Evolutionary conservation across 2,329 filamentous ascomycete species (phyloP), one percentile per base, ranked within the genome.

Genomic region (Allantophomopsis lycopodina): DNA sequence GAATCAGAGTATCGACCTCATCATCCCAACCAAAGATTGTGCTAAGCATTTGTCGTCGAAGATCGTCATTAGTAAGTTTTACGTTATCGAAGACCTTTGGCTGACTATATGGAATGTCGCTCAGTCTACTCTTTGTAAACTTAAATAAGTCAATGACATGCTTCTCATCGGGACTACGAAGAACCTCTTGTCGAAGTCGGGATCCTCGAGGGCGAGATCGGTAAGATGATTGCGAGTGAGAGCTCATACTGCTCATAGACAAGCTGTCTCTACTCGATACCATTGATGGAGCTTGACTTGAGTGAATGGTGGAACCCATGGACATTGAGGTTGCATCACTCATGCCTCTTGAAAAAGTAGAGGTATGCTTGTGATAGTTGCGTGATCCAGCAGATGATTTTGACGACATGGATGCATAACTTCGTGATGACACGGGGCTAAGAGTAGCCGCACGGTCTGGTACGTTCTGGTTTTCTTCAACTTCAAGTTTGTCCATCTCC

Each of bases 11-110:
- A 35, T 86, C 73, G 32, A 89, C 78, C 49, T 94, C 85, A 40
- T 79, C 79, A 39, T 89, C 79, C 88, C 91, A 98, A 3, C 91
- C 91, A 58, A 98, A 98, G 2, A 98, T 87, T 5, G 88, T 82
- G 48, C 73, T 84, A 4, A 98, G 70, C 88, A 98, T 95, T 58
- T 95, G 88, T 36, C 72, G 73, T 36, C 89, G 78, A 35, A 95
- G 69, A 48, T 94, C 80, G 49, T 95, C 82, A 44, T 79, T 79
- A 3, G 81, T 83, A 17, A 85, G 60, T 20, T 69, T 70, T 3
- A 64, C 59, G 40, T 75, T 69, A 46, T 80, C 71, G 12, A 68
- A 50, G 1, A 66, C 60, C 12, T 76, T 69, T 0, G 79, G 75
- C 36, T 81, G 76, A 50, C 81, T 79, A 55, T 93, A 94, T 0